Percentiles rank a stretch among this genome's conserved stretches.
Conservation (phyloP, 2,329 filamentous ascomycete species). For the Ophiostoma fasciatum region DNA sequence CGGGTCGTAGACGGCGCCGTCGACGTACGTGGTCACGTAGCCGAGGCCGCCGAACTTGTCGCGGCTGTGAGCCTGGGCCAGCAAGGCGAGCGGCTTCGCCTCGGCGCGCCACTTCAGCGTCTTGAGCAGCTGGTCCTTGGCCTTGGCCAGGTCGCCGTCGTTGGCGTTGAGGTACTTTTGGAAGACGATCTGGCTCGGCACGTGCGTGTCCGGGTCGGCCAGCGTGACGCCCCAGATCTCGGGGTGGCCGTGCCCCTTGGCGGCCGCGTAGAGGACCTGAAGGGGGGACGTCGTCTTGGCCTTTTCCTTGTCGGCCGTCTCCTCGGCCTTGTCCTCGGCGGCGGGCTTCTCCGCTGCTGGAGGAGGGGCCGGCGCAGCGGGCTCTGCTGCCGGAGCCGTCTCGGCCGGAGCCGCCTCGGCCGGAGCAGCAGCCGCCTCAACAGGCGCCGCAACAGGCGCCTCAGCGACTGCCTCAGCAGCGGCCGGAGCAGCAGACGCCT, state of each 20-base stretch:
- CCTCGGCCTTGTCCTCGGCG: not conserved
- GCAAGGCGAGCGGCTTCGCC: conserved; percentile 53
- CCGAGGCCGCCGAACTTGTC: conserved; percentile 65
- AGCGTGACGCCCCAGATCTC: conserved; percentile 85
- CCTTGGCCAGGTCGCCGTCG: conserved; percentile 55
- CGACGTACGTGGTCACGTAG: conserved; percentile 60
- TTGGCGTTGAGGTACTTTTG: conserved; percentile 94
- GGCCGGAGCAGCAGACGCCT: not conserved
- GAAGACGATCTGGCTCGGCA: conserved; percentile 69
- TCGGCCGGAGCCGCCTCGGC: not conserved
- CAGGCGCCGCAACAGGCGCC: not conserved
- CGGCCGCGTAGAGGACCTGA: conserved; percentile 15
- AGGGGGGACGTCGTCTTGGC: conserved; percentile 4
- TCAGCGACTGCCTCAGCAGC: not conserved
- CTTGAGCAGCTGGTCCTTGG: conserved; percentile 61
- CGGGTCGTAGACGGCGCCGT: conserved; percentile 26
- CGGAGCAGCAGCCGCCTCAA: not conserved
- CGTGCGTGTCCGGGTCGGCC: conserved; percentile 32
- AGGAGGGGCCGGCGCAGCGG: not conserved
- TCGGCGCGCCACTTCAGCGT: conserved; percentile 74
- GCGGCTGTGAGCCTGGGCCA: conserved; percentile 48
- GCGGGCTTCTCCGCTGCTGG: not conserved
- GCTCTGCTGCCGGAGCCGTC: not conserved
- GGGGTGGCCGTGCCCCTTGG: conserved; percentile 30
- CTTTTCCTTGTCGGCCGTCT: conserved; percentile 2